Percentiles rank a stretch among this genome's conserved stretches.
Evolutionary conservation across 345 rosid species (phyloP).

Genomic region (Rhizophora apiculata): DNA sequence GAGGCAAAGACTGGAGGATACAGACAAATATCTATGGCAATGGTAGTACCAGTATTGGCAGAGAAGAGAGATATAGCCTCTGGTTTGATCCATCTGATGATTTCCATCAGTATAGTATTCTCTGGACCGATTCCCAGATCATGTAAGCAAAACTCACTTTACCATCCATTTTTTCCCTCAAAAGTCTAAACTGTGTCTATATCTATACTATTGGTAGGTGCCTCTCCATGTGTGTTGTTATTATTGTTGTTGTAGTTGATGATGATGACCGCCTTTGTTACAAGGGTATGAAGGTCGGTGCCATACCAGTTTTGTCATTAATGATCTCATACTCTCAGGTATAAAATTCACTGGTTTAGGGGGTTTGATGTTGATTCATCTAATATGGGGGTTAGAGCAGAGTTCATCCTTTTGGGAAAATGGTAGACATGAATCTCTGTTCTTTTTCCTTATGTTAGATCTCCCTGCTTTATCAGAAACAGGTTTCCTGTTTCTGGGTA

Average conservation of each 20-base stretch:
- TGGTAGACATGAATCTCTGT: constrained; percentile 18
- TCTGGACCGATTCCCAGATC: constrained; percentile 90
- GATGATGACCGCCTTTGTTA: background rate
- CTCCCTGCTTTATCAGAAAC: constrained; percentile 27
- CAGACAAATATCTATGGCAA: constrained; percentile 95
- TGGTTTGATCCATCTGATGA: constrained; percentile 98
- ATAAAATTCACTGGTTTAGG: constrained; percentile 18
- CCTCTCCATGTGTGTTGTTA: background rate
- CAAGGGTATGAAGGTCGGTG: constrained; percentile 2
- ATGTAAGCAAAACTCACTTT: constrained; percentile 46
- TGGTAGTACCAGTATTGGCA: constrained; percentile 82
- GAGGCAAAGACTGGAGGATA: constrained; percentile 99
- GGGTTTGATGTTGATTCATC: constrained; percentile 23
- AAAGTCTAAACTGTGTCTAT: background rate
- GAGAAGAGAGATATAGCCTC: constrained; percentile 95
- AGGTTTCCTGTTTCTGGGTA: constrained; percentile 11
- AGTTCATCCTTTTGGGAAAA: constrained; percentile 23
- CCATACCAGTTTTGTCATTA: constrained; percentile 2
- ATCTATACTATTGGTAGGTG: background rate
- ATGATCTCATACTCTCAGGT: constrained; percentile 8
- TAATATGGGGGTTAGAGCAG: background rate
- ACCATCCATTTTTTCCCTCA: background rate
- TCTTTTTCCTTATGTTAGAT: constrained; percentile 17
- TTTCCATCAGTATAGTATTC: constrained; percentile 84
- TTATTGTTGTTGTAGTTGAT: background rate